Conservation (phyloP, 2,329 filamentous ascomycete genomes). For the Aspergillus hiratsukae region DNA sequence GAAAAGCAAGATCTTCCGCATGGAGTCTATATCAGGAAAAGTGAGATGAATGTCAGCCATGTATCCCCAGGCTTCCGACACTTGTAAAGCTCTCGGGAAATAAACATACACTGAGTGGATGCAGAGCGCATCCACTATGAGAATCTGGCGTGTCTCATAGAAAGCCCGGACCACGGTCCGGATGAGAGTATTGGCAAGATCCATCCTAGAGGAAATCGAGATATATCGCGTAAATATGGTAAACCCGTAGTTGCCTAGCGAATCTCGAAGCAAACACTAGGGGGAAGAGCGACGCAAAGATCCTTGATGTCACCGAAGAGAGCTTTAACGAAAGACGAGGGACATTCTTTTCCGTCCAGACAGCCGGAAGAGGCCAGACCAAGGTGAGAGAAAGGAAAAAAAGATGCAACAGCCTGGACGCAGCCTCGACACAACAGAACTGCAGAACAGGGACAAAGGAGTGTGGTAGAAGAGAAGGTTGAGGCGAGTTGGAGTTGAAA, state of each 20-base stretch:
- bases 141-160: conserved; percentile 77
- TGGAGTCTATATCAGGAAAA: conserved; percentile 55
- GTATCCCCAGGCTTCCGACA: not conserved
- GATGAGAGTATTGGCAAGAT: conserved; percentile 72
- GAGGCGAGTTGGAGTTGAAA: not conserved
- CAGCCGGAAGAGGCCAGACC: not conserved
- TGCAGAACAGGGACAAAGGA: not conserved
- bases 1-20: conserved; percentile 79
- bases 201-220: conserved; percentile 42
- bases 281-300: not conserved
- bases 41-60: not conserved
- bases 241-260: not conserved
- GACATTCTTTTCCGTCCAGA: conserved; percentile 3
- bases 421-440: not conserved
- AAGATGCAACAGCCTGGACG: not conserved
- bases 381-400: not conserved
- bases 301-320: not conserved
- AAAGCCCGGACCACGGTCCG: conserved; percentile 83
- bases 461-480: not conserved
- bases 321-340: conserved; percentile 1
- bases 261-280: not conserved
- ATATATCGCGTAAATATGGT: not conserved
- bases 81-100: conserved; percentile 4
- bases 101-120: conserved; percentile 62
- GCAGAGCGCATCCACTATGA: conserved; percentile 75